Base-by-base conservation (phyloP, 2,329 filamentous ascomycete species). In the Phialophora macrospora region DNA sequence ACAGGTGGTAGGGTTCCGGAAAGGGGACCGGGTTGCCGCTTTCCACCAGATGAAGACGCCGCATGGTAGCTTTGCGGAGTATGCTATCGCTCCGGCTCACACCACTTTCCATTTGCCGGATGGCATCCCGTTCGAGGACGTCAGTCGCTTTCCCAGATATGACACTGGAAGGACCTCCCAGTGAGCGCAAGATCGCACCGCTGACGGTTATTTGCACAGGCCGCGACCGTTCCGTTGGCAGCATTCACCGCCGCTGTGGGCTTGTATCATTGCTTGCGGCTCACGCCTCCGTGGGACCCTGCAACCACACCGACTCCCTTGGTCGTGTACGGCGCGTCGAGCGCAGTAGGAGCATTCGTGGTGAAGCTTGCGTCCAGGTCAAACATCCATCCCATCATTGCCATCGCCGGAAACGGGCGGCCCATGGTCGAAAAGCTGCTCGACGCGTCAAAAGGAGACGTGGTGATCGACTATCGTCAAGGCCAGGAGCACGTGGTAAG, bases 321-420 rank as follows among this genome's bases (percentile, higher is more conserved):
- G 14, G 74, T 86, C 58, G 80, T 87, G 67, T 87, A 87, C 74
- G 83, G 85, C 26, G 84, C 80, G 0, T 79, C 83, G 0, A 82
- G 82, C 0, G 81, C 86, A 0, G 85, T 88, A 1, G 87, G 87
- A 8, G 76, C 83, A 7, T 88, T 85, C 69, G 82, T 82, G 0
- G 75, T 88, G 51, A 85, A 89, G 73, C 78, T 89, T 17, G 85
- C 85, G 9, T 72, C 70, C 4, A 76, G 77, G 11, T 81, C 81
- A 65, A 85, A 86, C 73, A 85, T 89, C 65, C 85, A 88, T 73
- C 87, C 87, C 0, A 75, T 89, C 49, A 86, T 89, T 68, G 82
- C 81, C 66, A 79, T 89, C 7, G 85, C 87, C 0, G 87, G 87
- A 8, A 77, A 28, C 11, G 58, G 58, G 20, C 9, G 22, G 9